phyloP scores from a whole-genome alignment of 305 asterid genomes.

The Fraxinus baroniana region DNA sequence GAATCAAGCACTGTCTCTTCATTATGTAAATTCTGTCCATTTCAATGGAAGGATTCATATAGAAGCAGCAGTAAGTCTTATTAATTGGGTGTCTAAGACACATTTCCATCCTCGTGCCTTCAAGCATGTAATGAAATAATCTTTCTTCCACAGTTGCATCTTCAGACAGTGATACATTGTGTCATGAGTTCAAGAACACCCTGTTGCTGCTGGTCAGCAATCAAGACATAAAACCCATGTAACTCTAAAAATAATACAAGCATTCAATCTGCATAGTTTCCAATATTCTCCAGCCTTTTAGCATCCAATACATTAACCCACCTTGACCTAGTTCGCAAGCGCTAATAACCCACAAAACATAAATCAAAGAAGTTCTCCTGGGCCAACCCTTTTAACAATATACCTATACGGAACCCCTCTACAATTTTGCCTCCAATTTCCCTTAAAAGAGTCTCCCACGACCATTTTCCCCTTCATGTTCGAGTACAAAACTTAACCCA shows the following conservation, averaged over 20 bases:
- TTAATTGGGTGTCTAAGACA: too few relatives aligned
- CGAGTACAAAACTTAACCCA: background rate
- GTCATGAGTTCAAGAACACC: background rate
- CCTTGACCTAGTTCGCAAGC: background rate
- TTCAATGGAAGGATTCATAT: background rate
- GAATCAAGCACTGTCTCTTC: background rate
- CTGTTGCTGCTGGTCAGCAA: background rate
- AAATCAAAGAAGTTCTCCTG: background rate
- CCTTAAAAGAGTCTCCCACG: background rate
- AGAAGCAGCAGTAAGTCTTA: background rate
- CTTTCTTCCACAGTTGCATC: background rate
- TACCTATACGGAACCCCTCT: background rate
- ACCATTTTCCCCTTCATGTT: background rate
- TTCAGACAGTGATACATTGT: background rate
- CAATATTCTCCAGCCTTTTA: background rate
- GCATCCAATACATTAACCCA: background rate
- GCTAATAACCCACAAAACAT: background rate
- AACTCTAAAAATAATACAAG: too few relatives aligned
- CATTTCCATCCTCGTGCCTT: too few relatives aligned
- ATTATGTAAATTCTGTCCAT: background rate
- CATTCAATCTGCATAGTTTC: background rate
- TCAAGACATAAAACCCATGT: background rate
- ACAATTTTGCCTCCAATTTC: background rate
- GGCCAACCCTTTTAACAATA: background rate
- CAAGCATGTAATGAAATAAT: background rate